Base-by-base conservation (phyloP, 192 early-diverging fungal species). In the Podila epigama region DNA sequence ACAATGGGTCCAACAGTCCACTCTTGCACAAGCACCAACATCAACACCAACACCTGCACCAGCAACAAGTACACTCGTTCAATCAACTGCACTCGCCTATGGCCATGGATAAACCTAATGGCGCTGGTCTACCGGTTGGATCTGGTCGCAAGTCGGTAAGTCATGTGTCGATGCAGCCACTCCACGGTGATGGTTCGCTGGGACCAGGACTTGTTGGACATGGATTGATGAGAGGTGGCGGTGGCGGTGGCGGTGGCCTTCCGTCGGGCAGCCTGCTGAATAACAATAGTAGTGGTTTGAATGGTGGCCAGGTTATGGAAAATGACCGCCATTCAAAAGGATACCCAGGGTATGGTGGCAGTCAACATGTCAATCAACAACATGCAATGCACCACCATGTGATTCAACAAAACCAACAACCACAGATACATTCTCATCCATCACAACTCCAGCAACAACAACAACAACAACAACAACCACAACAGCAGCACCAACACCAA, bases 71-170 rank as follows among this genome's bases (percentile, higher is more conserved):
- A 15, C 59, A 62, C 27, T 36, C 33, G 25, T 69, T 60, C 31
- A 37, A 28, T 39, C 68, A 70, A 35, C 39, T 70, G 11, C 42
- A 51, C 2, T n/a, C n/a, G n/a, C n/a, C n/a, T n/a, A n/a, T n/a
- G 55, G 51, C 35, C 61, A 70, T 51, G 55, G 41, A 9, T 15
- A 32, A 28, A 4, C 48, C 25, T 28, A 36, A 41, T 12, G 35
- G 56, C 5, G 29, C 64, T 52, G 70, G 70, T 18, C 33, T 64
- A 15, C 20, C 56, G 0, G 70, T 72, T 13, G 70, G 70, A 2
- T 60, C 70, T 11, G 63, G 70, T 13, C 34, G 70, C 15, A 72
- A 72, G 39, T 72, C 70, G 16, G 48, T 72, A 36, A 66, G 70
- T 51, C 70, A 72, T 51, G 2, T 60, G n/a, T 61, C 69, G 13